Evolutionary conservation across 2,329 filamentous ascomycete species (phyloP), one percentile per base, ranked within the genome.

Genomic region (Aspergillus felis): DNA sequence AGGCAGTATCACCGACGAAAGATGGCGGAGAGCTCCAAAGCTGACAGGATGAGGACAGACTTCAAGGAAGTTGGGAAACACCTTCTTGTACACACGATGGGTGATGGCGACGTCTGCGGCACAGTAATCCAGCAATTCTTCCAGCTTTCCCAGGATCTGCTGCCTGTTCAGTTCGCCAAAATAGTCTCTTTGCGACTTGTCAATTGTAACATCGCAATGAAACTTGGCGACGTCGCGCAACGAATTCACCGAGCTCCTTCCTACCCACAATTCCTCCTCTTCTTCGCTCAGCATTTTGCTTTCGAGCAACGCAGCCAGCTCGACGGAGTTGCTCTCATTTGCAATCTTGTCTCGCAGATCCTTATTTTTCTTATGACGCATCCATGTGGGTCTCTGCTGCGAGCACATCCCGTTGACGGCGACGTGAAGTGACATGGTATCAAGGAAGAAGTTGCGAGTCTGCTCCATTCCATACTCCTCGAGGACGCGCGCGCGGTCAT

Each of bases 391-490:
- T 51, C 94, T 85, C 74, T 99, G 94, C 63, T 90, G 88, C 24
- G 94, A 97, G 75, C 94, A 99, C 94, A 99, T 99, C 61, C 94
- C 94, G 71, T 99, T 99, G 25, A 96, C 93, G 2, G 95, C 95
- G 7, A 96, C 93, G 71, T 99, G 94, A 22, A 99, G 79, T 1
- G 93, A 97, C 94, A 99, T 99, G 29, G 94, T 99, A 72, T 99
- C 94, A 53, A 99, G 76, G 71, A 96, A 99, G 47, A 85, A 88
- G 65, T 92, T 97, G 42, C 86, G 85, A 1, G 91, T 88, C 72
- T 97, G 93, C 55, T 85, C 80, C 44, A 97, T 75, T 67, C 87
- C 83, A 71, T 99, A 99, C 72, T 99, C 94, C 71, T 99, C 94
- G 22, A 87, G 76, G 55, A 97, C 85, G 38, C 95, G 84, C 17